Evolutionary conservation across 176 grass and related monocot genomes (phyloP).

Genomic region (Stipa capillata): DNA sequence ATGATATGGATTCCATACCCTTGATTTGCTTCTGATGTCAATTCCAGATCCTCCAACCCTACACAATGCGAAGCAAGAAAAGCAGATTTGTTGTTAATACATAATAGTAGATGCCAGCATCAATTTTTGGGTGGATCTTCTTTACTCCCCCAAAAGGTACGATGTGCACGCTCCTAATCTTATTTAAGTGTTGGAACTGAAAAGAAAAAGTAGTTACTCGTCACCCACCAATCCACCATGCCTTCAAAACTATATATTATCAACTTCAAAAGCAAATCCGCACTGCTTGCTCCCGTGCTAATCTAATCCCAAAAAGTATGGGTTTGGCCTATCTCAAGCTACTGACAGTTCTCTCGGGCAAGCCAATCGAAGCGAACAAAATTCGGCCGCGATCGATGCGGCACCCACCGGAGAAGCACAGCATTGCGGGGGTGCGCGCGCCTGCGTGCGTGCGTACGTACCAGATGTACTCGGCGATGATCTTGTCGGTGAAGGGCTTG

Average conservation of each 20-base stretch:
- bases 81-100: not conserved
- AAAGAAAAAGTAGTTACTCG: conserved; percentile 8
- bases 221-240: not conserved
- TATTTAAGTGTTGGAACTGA: conserved; percentile 15
- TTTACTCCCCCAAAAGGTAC: not conserved
- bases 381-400: too few species aligned
- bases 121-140: not conserved
- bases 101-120: not conserved
- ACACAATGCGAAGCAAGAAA: not conserved
- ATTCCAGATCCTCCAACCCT: conserved; percentile 98
- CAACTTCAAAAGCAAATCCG: not conserved
- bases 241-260: not conserved
- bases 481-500: conserved; percentile 62
- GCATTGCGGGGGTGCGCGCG: too few species aligned
- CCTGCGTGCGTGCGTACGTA: too few species aligned
- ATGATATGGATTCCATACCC: conserved; percentile 32
- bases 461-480: conserved; percentile 98
- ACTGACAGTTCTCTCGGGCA: not conserved
- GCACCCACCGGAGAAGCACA: too few species aligned
- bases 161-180: not conserved
- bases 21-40: conserved; percentile 97
- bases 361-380: not conserved
- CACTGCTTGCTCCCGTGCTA: not conserved
- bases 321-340: not conserved
- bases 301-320: not conserved